Conservation (phyloP, 2,329 filamentous ascomycete genomes). For the Dryadomyces quercivorus region DNA sequence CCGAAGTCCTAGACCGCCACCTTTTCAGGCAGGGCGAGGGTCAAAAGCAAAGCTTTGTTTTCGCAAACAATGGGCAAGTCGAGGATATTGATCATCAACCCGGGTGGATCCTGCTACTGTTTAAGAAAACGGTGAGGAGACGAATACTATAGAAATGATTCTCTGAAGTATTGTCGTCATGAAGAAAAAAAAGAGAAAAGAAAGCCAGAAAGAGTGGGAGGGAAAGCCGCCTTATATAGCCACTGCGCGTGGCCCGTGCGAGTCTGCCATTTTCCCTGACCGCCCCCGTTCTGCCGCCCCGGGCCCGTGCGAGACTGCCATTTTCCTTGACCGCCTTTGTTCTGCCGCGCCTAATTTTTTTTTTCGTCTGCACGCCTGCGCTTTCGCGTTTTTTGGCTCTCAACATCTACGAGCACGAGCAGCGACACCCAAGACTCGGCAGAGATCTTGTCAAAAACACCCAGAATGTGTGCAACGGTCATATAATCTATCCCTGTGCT, state of each 20-base stretch:
- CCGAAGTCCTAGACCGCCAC: slow-evolving; percentile 31
- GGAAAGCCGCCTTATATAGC: slow-evolving; percentile 28
- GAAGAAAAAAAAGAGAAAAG: slow-evolving; percentile 37
- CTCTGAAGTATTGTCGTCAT: slow-evolving; percentile 58
- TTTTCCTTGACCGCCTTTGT: neutral
- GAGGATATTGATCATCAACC: slow-evolving; percentile 84
- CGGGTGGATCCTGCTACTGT: slow-evolving; percentile 90
- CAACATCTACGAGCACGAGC: no score
- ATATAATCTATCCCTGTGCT: no score
- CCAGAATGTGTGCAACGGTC: no score
- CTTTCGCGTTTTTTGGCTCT: neutral
- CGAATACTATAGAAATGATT: slow-evolving; percentile 99
- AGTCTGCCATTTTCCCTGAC: neutral
- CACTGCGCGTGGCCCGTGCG: slow-evolving; percentile 3
- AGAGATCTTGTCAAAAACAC: no score
- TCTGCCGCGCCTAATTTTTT: neutral
- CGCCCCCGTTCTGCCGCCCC: neutral
- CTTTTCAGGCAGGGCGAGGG: slow-evolving; percentile 50
- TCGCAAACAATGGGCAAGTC: slow-evolving; percentile 24
- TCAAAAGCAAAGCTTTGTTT: slow-evolving; percentile 50
- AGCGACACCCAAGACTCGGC: no score
- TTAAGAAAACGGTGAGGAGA: slow-evolving; percentile 86
- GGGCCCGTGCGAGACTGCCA: slow-evolving; percentile 5
- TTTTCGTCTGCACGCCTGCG: neutral
- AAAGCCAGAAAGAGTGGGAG: slow-evolving; percentile 20